Percentiles rank a stretch among this genome's conserved stretches.
phyloP scores from a whole-genome alignment of 495 filamentous ascomycete species.

The Neurospora pannonica region DNA sequence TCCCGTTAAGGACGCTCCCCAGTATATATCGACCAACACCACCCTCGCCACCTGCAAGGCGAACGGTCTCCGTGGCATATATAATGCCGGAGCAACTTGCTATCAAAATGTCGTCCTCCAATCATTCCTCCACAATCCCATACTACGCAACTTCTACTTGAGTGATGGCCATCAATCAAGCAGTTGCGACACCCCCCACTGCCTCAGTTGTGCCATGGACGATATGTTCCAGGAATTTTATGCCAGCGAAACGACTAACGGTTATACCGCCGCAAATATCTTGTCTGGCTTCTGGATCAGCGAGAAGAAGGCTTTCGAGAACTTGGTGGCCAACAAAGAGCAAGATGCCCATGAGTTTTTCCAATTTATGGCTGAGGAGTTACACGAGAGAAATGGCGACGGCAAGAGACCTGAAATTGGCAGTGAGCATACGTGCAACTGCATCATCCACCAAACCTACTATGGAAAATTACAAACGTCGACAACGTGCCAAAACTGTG shows the following conservation, averaged over 20 bases:
- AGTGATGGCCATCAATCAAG: conserved; percentile 67
- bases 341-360: conserved; percentile 96
- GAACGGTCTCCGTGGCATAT: conserved; percentile 72
- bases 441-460: conserved; percentile 82
- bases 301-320: conserved; percentile 48
- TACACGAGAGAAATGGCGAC: conserved; percentile 61
- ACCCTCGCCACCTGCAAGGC: conserved; percentile 57
- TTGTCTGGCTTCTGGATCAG: conserved; percentile 72
- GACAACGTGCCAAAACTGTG: conserved; percentile 77
- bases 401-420: conserved; percentile 42
- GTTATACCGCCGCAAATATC: conserved; percentile 74
- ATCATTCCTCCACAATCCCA: conserved; percentile 76
- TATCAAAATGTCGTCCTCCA: conserved; percentile 90
- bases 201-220: conserved; percentile 78
- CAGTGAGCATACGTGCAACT: conserved; percentile 60
- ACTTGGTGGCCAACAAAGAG: conserved; percentile 83
- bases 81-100: conserved; percentile 89
- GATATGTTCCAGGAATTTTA: conserved; percentile 91
- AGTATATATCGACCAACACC: conserved; percentile 51
- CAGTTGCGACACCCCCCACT: conserved; percentile 58
- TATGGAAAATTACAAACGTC: conserved; percentile 80
- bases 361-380: conserved; percentile 79
- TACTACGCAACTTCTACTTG: conserved; percentile 78
- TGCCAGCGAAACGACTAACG: conserved; percentile 66
- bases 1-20: conserved; percentile 46